These are phyloP conservation scores for Rubia tinctorum DNA, from an alignment of 305 asterid genomes.

Conservation along the genomic window DNA sequence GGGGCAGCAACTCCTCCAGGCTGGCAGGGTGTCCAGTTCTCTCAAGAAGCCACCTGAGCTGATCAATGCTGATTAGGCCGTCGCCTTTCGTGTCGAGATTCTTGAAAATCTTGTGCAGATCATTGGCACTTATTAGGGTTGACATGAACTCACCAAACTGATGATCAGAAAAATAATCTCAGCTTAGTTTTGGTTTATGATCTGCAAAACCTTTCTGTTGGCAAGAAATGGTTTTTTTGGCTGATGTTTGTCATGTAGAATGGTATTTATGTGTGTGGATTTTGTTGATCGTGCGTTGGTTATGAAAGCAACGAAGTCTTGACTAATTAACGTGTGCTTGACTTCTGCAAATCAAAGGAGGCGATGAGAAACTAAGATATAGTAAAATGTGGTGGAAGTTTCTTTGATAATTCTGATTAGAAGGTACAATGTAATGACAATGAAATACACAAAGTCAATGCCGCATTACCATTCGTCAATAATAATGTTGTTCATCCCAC, in stretches of 20 bases:
- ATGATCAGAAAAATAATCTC: neutral
- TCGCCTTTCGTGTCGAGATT: conserved; percentile 23
- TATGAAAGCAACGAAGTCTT: neutral
- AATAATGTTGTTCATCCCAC: neutral
- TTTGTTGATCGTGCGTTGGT: neutral
- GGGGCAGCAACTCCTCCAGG: conserved; percentile 12
- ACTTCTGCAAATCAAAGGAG: neutral
- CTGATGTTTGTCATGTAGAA: neutral
- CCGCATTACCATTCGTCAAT: neutral
- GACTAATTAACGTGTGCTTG: neutral
- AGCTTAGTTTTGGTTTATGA: neutral
- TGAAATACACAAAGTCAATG: neutral
- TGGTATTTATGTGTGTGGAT: neutral
- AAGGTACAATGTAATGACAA: neutral
- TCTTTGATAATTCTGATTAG: neutral
- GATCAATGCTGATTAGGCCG: conserved; percentile 20
- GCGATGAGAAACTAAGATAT: neutral
- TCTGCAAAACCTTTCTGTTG: neutral
- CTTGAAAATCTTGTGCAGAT: conserved; percentile 19
- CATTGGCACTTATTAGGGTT: conserved; percentile 12
- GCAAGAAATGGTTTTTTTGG: neutral
- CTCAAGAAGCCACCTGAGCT: conserved; percentile 14
- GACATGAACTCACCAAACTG: conserved; percentile 14
- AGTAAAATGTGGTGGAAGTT: neutral
- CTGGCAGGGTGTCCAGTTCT: conserved; percentile 13